Conservation (phyloP, 192 early-diverging fungal species). For the Coemansia sp. region DNA sequence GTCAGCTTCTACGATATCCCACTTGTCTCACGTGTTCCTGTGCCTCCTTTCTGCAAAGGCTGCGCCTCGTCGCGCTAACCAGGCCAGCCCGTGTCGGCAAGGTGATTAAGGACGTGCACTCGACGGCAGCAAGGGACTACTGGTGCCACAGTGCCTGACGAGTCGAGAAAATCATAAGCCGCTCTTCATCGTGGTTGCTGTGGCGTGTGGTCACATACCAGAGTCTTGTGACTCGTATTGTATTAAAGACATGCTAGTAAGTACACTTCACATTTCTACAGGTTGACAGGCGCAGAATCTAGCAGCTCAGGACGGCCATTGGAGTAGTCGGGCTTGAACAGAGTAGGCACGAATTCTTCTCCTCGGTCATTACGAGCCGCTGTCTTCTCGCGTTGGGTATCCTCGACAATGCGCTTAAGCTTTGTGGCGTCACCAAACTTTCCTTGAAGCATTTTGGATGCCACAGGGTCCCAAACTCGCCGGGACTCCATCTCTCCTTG, state of each 20-base stretch:
- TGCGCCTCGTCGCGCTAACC: not conserved
- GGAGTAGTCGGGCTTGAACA: slow-evolving; percentile 59
- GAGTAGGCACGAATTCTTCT: slow-evolving; percentile 56
- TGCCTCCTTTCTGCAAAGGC: not conserved
- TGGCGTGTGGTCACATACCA: not conserved
- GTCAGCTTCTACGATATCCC: not conserved
- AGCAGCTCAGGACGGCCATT: slow-evolving; percentile 54
- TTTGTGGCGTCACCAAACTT: slow-evolving; percentile 63
- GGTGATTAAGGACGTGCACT: not conserved
- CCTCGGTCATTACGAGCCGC: slow-evolving; percentile 52
- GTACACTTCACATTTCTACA: slow-evolving; percentile 14
- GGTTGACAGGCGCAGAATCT: slow-evolving; percentile 31
- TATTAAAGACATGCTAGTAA: not conserved
- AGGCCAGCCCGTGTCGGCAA: not conserved
- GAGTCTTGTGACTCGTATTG: not conserved
- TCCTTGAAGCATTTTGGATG: slow-evolving; percentile 57
- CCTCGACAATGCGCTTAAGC: slow-evolving; percentile 68
- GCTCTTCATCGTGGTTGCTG: not conserved
- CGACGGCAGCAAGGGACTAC: not conserved
- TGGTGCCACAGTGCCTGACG: not conserved
- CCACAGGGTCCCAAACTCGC: slow-evolving; percentile 64
- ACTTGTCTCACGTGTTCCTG: not conserved
- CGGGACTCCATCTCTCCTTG: slow-evolving; percentile 66
- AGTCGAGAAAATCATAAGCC: not conserved
- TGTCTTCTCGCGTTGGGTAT: slow-evolving; percentile 58